phyloP scores from a whole-genome alignment of 495 filamentous ascomycete genomes.

The Tuber calosporum region DNA sequence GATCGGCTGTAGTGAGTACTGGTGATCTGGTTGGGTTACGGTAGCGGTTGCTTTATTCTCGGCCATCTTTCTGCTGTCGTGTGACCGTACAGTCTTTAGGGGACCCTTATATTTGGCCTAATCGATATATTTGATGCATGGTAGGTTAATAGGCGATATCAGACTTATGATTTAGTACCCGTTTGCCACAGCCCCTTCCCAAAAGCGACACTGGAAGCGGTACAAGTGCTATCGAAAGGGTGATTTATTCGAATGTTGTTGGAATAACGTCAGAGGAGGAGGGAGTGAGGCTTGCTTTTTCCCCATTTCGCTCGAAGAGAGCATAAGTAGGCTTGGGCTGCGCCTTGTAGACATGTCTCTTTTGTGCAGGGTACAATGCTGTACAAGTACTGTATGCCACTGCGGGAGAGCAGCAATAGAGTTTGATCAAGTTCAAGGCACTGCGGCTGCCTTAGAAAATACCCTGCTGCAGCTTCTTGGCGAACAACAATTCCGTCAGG shows the following conservation, averaged over 20 bases:
- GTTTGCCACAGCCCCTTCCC: neutral
- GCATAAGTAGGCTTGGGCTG: neutral
- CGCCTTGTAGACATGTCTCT: neutral
- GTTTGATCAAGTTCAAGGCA: neutral
- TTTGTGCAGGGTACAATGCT: neutral
- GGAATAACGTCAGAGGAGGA: neutral
- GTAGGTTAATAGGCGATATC: neutral
- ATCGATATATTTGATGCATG: neutral
- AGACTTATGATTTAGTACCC: neutral
- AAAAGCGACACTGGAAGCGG: neutral
- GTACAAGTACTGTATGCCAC: neutral
- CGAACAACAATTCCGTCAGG: neutral
- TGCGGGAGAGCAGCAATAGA: neutral
- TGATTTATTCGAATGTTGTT: neutral
- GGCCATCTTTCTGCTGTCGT: neutral
- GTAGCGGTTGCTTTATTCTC: neutral
- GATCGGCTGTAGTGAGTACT: neutral
- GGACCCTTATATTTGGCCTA: neutral
- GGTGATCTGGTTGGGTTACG: neutral
- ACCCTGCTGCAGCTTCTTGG: neutral
- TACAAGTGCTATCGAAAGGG: neutral
- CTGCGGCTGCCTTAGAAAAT: no score
- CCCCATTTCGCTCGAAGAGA: neutral
- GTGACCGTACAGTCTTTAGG: conserved; percentile 1
- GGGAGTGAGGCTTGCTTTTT: neutral